Evolutionary conservation across 2,329 filamentous ascomycete species (phyloP), one percentile per base, ranked within the genome.

Genomic region (Verticillium isaacii): DNA sequence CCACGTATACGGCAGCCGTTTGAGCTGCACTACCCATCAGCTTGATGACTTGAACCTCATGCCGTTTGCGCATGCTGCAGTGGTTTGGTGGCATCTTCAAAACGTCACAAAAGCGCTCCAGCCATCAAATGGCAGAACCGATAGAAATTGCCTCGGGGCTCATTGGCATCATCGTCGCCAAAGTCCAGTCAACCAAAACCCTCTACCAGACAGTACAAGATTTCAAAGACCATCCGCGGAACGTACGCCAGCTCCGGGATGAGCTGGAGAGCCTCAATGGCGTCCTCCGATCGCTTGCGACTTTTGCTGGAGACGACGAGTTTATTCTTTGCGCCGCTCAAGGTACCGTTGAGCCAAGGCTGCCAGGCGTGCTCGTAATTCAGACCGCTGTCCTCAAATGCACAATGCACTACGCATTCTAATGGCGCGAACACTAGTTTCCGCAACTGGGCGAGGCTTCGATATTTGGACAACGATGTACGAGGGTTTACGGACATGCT

Each of bases 391-490:
- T 63, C 7, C 17, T 55, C 11, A 11, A 57, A 12, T 63, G 57
- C 41, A 50, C 41, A 57, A 11, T 63, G 57, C 34, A 50, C 19
- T 2, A 57, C 55, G 41, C 17, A 57, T 36, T 61, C 62, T 2
- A 57, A 45, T 2, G 56, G 39, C 8, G 37, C 52, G 9, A 63
- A 54, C 34, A 58, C 52, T 23, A 61, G 59, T 34, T 41, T 61
- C 23, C 23, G 59, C 34, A 59, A 59, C 59, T 63, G 52, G 61
- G 39, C 45, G 17, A 50, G 41, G 34, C 15, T 62, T 1, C 50
- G 57, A 19, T 61, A 61, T 17, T 61, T 61, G 56, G 50, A 63
- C 36, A 59, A 50, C 56, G 59, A 29, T 56, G 58, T 17, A 17
- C 2, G 14, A 2, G 56, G 59, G 4, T 61, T 63, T n/a, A 52